phyloP scores from a whole-genome alignment of 2,329 filamentous ascomycete species.

The Nothopassalora personata region DNA sequence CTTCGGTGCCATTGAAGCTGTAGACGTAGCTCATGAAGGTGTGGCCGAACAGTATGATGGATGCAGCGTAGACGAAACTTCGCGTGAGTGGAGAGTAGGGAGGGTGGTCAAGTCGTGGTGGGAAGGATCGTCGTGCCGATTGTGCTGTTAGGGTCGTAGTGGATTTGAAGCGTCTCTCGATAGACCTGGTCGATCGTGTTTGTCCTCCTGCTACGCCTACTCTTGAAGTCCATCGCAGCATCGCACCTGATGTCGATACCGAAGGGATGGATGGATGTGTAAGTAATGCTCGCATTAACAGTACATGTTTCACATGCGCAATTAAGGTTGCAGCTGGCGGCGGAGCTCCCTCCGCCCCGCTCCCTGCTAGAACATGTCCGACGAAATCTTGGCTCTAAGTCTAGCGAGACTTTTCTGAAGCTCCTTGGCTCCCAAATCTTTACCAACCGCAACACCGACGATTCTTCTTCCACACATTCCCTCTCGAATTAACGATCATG shows the following conservation, averaged over 20 bases:
- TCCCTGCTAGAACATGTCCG: too few relatives aligned
- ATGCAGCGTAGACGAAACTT: background rate
- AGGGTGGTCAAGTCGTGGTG: background rate
- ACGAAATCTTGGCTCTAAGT: background rate
- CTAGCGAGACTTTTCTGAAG: background rate
- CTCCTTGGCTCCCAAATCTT: background rate
- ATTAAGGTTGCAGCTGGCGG: background rate
- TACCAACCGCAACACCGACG: background rate
- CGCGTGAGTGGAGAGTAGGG: background rate
- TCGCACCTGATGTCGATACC: background rate
- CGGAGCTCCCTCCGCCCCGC: slow-evolving; percentile 1
- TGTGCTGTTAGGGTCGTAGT: background rate
- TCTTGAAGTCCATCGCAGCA: slow-evolving; percentile 6
- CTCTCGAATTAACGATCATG: background rate
- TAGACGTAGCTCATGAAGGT: slow-evolving; percentile 51
- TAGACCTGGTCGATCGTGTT: background rate
- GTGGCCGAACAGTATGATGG: slow-evolving; percentile 23
- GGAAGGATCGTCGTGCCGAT: background rate
- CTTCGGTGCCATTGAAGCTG: slow-evolving; percentile 55
- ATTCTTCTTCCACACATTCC: background rate
- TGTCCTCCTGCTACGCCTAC: background rate
- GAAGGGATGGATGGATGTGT: background rate
- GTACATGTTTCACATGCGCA: background rate
- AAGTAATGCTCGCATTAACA: background rate
- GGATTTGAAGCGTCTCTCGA: background rate